Evolutionary conservation across 768 basidiomycete species (phyloP), one percentile per base, ranked within the genome.

Genomic region (Hydnomerulius pinastri): DNA sequence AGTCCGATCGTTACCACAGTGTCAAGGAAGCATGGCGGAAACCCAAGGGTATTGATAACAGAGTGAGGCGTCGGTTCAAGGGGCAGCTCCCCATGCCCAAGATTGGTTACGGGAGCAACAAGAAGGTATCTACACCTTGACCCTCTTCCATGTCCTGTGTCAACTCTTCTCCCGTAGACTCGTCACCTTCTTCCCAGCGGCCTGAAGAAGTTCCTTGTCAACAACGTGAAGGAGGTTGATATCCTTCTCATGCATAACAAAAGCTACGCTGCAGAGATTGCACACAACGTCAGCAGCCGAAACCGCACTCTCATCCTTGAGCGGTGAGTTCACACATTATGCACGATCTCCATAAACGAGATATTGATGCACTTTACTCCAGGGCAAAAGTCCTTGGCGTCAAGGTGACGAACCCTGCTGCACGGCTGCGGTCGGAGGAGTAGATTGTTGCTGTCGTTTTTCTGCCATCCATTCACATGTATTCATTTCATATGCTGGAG

Each of bases 21-120:
- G 94, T 98, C 61, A 96, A 96, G 82, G 94, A 97, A 79, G 80
- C 91, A 80, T 99, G 97, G 97, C 83, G 97, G 73, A 99, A 99
- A 80, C 97, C 97, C 61, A 99, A 98, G 86, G 97, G 96, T 92
- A 98, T 98, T 64, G 96, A 98, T 72, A 98, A 98, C 86, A 86
- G 95, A 66, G 95, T 97, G 64, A 81, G 93, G 71, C 84, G 91
- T 61, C 86, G 90, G 66, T 93, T 92, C 81, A 97, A 93, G 80
- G 96, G 96, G 48, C 93, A 96, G 72, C 81, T 83, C 50, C 81
- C 93, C 58, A 98, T 98, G 96, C 95, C 95, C 69, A 95, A 84
- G 77, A 84, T 85, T 54, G 82, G 86, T 61, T 90, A 88, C 74
- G 88, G 88, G 50, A 86, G 85, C 67, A 83, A 82, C 77, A 78